These are phyloP conservation scores for Delphinella strobiligena DNA, from an alignment of 2,329 filamentous ascomycete species.

Conservation along the genomic window DNA sequence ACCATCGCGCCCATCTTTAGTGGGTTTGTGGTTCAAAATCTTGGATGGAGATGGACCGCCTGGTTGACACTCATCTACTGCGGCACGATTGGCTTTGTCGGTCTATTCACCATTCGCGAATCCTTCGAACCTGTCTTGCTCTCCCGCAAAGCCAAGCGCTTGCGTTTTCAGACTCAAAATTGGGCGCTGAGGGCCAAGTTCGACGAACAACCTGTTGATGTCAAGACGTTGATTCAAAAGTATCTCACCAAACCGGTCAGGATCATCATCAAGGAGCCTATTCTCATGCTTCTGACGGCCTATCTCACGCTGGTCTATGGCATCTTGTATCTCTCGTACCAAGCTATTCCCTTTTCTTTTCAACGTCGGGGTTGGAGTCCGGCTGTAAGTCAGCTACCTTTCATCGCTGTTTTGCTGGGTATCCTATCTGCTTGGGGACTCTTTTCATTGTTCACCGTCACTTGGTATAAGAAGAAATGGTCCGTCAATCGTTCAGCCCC, in stretches of 20 bases:
- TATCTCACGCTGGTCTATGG: constrained; percentile 24
- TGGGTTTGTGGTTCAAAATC: constrained; percentile 34
- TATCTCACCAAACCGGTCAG: constrained; percentile 27
- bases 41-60: constrained; percentile 47
- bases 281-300: constrained; percentile 34
- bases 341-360: constrained; percentile 36
- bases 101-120: constrained; percentile 38
- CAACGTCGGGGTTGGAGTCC: constrained; percentile 29
- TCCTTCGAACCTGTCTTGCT: constrained; percentile 39
- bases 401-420: constrained; percentile 31
- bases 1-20: constrained; percentile 38
- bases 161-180: constrained; percentile 37
- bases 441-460: constrained; percentile 22
- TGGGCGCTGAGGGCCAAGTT: constrained; percentile 33
- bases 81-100: constrained; percentile 29
- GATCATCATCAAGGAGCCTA: constrained; percentile 38
- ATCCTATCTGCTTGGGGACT: constrained; percentile 21
- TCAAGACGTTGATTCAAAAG: constrained; percentile 27
- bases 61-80: constrained; percentile 43
- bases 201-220: constrained; percentile 30
- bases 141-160: constrained; percentile 32
- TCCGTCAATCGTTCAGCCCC: constrained; percentile 8
- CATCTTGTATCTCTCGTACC: constrained; percentile 33
- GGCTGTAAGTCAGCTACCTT: constrained; percentile 30
- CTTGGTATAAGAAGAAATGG: constrained; percentile 16